Conservation (phyloP, 768 basidiomycete genomes). For the Astraeus odoratus region DNA sequence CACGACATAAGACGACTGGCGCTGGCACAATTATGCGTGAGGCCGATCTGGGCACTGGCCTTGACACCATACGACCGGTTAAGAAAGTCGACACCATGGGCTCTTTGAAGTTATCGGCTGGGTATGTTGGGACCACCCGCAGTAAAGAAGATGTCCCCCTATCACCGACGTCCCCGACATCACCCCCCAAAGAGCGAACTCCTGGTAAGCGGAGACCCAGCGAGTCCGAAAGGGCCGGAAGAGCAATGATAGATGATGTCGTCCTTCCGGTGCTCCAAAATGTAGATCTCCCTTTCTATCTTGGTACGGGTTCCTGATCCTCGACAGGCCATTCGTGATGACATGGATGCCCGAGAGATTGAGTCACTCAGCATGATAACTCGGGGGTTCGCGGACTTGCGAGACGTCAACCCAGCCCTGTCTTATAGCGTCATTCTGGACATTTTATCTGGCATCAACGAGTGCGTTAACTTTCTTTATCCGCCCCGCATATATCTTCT, state of each 20-base stretch:
- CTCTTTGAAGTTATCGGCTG: slow-evolving; percentile 70
- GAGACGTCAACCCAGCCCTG: slow-evolving; percentile 74
- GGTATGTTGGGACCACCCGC: slow-evolving; percentile 71
- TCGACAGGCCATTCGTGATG: slow-evolving; percentile 61
- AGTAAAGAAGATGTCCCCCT: slow-evolving; percentile 42
- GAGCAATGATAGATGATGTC: slow-evolving; percentile 72
- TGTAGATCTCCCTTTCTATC: slow-evolving; percentile 34
- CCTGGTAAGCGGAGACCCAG: slow-evolving; percentile 45
- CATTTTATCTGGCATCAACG: slow-evolving; percentile 83
- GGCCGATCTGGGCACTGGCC: slow-evolving; percentile 80
- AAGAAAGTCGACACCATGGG: slow-evolving; percentile 83
- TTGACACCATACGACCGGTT: slow-evolving; percentile 88
- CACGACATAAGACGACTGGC: slow-evolving; percentile 53
- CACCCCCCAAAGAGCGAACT: slow-evolving; percentile 34
- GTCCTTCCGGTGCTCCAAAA: slow-evolving; percentile 72
- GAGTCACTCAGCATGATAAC: slow-evolving; percentile 87
- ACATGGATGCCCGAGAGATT: slow-evolving; percentile 84
- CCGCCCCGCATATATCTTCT: slow-evolving; percentile 3
- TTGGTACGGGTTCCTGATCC: slow-evolving; percentile 3
- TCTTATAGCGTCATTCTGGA: slow-evolving; percentile 87
- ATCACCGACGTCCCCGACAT: slow-evolving; percentile 39
- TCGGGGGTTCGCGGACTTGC: slow-evolving; percentile 83
- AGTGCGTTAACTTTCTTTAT: slow-evolving; percentile 45
- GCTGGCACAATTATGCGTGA: slow-evolving; percentile 70
- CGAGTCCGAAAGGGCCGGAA: slow-evolving; percentile 60